Evolutionary conservation across 163 green algal species (phyloP).

Genomic region (Scenedesmus sp.): DNA sequence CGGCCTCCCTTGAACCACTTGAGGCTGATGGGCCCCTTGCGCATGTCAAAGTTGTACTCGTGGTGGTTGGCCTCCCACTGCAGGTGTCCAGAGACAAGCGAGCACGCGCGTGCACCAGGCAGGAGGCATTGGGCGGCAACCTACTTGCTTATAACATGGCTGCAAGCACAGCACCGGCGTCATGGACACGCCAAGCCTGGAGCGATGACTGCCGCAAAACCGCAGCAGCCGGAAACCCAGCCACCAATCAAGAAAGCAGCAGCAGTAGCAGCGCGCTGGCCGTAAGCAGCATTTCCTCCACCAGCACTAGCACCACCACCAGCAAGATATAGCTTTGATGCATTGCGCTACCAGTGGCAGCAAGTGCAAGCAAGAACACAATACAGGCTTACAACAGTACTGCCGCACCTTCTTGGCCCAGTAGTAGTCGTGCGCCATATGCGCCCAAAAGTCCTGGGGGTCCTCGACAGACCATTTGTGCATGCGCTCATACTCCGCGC

Average conservation of each 20-base stretch:
- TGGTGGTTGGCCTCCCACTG: constrained; percentile 69
- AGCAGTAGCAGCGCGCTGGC: background rate
- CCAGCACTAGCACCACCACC: background rate
- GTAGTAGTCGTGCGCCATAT: constrained; percentile 73
- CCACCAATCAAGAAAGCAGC: no score
- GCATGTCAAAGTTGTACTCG: constrained; percentile 93
- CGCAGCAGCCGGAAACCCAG: no score
- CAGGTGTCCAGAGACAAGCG: background rate
- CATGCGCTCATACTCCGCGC: constrained; percentile 57
- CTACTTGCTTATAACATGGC: no score
- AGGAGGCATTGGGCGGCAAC: no score
- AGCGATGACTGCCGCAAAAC: no score
- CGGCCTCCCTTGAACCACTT: constrained; percentile 89
- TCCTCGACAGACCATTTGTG: constrained; percentile 74
- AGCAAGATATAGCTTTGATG: no score
- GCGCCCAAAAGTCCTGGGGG: constrained; percentile 86
- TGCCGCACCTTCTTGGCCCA: constrained; percentile 71
- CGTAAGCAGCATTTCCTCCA: background rate
- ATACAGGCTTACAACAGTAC: background rate
- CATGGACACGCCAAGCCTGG: no score
- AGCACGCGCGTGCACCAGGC: background rate
- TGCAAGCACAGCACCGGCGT: no score
- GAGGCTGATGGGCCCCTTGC: constrained; percentile 72
- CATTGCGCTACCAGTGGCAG: background rate
- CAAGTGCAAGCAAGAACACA: background rate